Percentiles rank a stretch among this genome's conserved stretches.
These are phyloP conservation scores for Notholithocarpus densiflorus DNA, from an alignment of 306 rosid species.

Conservation along the genomic window DNA sequence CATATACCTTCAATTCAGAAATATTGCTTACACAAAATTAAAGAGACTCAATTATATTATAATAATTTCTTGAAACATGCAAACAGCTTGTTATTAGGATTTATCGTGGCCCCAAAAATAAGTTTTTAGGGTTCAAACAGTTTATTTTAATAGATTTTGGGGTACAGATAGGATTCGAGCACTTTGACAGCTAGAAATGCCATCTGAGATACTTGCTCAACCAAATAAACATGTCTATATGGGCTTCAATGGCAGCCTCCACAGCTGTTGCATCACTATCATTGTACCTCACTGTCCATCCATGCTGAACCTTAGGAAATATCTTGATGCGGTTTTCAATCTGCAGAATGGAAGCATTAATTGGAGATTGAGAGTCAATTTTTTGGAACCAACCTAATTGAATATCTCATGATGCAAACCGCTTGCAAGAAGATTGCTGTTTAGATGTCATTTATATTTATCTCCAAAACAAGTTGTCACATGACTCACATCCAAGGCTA, in stretches of 20 bases:
- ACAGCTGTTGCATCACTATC: neutral
- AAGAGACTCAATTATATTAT: too few relatives aligned
- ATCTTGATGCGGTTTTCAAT: neutral
- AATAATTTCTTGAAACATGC: too few relatives aligned
- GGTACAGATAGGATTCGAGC: neutral
- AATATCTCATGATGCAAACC: neutral
- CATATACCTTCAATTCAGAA: too few relatives aligned
- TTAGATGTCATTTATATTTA: neutral
- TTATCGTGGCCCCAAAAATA: neutral
- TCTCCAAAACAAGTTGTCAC: neutral
- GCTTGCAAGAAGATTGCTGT: neutral
- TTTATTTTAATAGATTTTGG: neutral
- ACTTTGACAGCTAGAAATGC: neutral
- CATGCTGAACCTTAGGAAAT: neutral
- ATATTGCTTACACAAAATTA: too few relatives aligned
- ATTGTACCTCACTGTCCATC: slow-evolving; percentile 3
- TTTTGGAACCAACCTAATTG: neutral
- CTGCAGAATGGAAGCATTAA: neutral
- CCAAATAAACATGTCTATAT: neutral
- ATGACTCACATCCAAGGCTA: neutral
- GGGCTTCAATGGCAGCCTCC: neutral
- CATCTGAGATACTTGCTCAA: neutral
- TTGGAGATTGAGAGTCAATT: neutral
- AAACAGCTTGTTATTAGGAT: neutral
- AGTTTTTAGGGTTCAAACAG: neutral